Percentiles rank a stretch among this genome's conserved stretches.
Evolutionary conservation across 164 flowering plant genomes (phyloP).

Genomic region (Vitis rupestris): DNA sequence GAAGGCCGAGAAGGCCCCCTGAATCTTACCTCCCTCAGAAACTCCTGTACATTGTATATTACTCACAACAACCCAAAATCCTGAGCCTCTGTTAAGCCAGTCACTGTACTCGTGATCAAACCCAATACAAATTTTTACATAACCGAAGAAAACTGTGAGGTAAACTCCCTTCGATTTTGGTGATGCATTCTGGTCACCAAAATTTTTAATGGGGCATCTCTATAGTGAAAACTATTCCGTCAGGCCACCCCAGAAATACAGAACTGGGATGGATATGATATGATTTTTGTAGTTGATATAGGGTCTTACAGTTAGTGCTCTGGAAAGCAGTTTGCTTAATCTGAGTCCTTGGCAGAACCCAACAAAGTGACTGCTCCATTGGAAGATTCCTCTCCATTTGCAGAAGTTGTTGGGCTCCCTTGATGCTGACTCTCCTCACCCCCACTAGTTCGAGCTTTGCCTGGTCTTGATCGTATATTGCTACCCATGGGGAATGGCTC

Average conservation of each 20-base stretch:
- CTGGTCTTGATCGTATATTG: constrained; percentile 32
- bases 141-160: not conserved
- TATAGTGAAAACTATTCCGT: constrained; percentile 9
- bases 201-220: constrained; percentile 16
- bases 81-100: constrained; percentile 12
- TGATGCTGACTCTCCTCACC: constrained; percentile 23
- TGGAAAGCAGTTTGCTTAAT: constrained; percentile 11
- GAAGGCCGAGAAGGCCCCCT: not conserved
- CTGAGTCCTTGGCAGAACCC: constrained; percentile 22
- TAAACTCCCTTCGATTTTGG: constrained; percentile 2
- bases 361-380: constrained; percentile 18
- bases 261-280: constrained; percentile 12
- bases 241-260: constrained; percentile 22
- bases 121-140: not conserved
- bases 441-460: constrained; percentile 25
- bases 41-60: constrained; percentile 10
- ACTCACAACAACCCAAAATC: constrained; percentile 21
- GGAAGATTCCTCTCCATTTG: constrained; percentile 26
- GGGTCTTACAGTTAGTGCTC: constrained; percentile 12
- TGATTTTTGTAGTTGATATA: constrained; percentile 2
- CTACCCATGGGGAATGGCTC: constrained; percentile 47
- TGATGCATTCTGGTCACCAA: constrained; percentile 14
- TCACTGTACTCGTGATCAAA: constrained; percentile 9
- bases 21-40: not conserved
- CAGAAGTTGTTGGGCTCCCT: constrained; percentile 17